Evolutionary conservation across 805 yeast genomes (phyloP).

Genomic region (Spathaspora sp.): DNA sequence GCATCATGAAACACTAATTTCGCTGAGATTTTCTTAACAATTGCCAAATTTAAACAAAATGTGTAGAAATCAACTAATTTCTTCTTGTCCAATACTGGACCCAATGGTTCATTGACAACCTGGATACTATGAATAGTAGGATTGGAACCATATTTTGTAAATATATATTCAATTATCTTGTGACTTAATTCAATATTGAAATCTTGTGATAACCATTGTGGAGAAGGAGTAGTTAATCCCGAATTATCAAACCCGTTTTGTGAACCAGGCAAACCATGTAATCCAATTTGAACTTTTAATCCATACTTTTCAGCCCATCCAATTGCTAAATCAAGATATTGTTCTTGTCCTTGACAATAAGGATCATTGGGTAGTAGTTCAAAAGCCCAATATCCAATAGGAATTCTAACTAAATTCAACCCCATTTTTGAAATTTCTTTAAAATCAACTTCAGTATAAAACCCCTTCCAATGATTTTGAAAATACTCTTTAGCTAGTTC

Average conservation of each 20-base stretch:
- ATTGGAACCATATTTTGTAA: slow-evolving; percentile 13
- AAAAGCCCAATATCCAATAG: slow-evolving; percentile 84
- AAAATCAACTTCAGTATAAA: slow-evolving; percentile 60
- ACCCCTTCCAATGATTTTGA: slow-evolving; percentile 53
- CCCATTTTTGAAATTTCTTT: slow-evolving; percentile 48
- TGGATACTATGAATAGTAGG: slow-evolving; percentile 19
- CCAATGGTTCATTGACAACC: slow-evolving; percentile 29
- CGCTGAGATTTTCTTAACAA: slow-evolving; percentile 5
- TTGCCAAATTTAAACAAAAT: slow-evolving; percentile 13
- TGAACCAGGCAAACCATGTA: slow-evolving; percentile 83
- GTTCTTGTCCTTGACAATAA: slow-evolving; percentile 64
- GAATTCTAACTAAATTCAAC: slow-evolving; percentile 66
- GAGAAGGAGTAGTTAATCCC: slow-evolving; percentile 47
- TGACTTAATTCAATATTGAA: slow-evolving; percentile 10
- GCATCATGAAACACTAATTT: slow-evolving; percentile 15
- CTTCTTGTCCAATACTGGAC: slow-evolving; percentile 16
- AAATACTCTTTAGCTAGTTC: slow-evolving; percentile 39
- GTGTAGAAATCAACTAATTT: slow-evolving; percentile 19
- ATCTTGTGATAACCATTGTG: slow-evolving; percentile 12
- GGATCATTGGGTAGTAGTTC: slow-evolving; percentile 49
- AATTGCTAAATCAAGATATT: slow-evolving; percentile 61
- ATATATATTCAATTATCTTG: slow-evolving; percentile 11
- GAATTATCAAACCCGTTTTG: slow-evolving; percentile 88
- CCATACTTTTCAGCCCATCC: slow-evolving; percentile 63
- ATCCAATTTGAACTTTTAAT: slow-evolving; percentile 68